Evolutionary conservation across 2,329 filamentous ascomycete species (phyloP).

Genomic region (Verticillium klebahnii): DNA sequence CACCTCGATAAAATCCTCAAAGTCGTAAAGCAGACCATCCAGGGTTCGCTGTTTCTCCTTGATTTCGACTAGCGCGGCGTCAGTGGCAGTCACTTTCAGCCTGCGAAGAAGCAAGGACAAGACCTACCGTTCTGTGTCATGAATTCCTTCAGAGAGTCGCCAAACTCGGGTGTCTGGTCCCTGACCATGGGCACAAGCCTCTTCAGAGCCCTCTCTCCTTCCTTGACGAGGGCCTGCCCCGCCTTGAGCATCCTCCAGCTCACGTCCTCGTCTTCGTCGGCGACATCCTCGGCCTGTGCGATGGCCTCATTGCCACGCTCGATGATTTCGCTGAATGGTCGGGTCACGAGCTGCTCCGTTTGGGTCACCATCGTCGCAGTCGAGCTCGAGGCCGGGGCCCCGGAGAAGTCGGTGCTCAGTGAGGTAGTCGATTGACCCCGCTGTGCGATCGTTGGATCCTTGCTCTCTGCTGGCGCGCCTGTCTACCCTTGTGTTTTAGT

Average conservation of each 20-base stretch:
- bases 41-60: slow-evolving; percentile 17
- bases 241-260: slow-evolving; percentile 25
- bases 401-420: not conserved
- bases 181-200: slow-evolving; percentile 32
- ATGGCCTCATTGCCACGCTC: slow-evolving; percentile 29
- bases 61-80: not conserved
- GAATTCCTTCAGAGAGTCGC: slow-evolving; percentile 27
- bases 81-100: not conserved
- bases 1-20: slow-evolving; percentile 47
- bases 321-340: slow-evolving; percentile 32
- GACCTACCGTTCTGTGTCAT: slow-evolving; percentile 27
- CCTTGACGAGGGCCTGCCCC: slow-evolving; percentile 26
- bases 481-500: not conserved
- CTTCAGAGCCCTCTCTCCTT: slow-evolving; percentile 31
- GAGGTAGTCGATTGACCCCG: not conserved
- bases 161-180: slow-evolving; percentile 27
- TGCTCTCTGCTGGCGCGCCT: not conserved
- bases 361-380: not conserved
- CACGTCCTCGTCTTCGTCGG: slow-evolving; percentile 15
- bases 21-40: slow-evolving; percentile 40
- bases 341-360: slow-evolving; percentile 1
- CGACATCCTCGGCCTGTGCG: slow-evolving; percentile 24
- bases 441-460: not conserved
- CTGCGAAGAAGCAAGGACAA: not conserved
- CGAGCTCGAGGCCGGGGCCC: not conserved